Evolutionary conservation across 108 stramenopile species (phyloP), one percentile per base, ranked within the genome.

Genomic region (Seminavis robusta): DNA sequence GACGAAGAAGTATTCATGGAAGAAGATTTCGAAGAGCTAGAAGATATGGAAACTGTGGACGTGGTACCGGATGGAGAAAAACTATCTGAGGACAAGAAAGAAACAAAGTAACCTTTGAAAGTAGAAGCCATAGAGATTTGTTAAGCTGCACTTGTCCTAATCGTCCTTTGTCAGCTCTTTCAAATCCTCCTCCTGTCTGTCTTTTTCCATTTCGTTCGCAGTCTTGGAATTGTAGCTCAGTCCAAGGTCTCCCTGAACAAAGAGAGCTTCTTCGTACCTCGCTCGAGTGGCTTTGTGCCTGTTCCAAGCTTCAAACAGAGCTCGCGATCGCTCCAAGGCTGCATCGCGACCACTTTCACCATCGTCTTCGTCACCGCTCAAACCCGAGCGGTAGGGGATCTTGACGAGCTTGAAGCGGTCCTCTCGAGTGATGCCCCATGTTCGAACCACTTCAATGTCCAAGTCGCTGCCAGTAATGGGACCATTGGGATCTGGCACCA

Each of bases 181-280:
- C n/a, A n/a, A n/a, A n/a, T n/a, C n/a, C n/a, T n/a, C n/a, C n/a
- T n/a, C n/a, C n/a, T n/a, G n/a, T n/a, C 44, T 17, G 44, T 36
- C 16, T 40, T 40, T 40, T 40, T 40, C 39, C 20, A 19, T 40
- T 29, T 32, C 48, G 15, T 39, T n/a, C 27, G 23, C 1, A 27
- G 47, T 1, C 47, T 27, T 4, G 34, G 46, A n/a, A 29, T 59
- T 37, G 49, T 83, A 75, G 34, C 63, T 51, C 56, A 90, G 52
- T 34, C 76, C 70, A 19, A 92, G 61, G 31, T 61, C 63, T 6
- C 80, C 82, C 38, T 73, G 67, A 71, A 82, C 76, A 57, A 84
- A 92, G 55, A 92, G 50, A 17, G 71, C 62, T 55, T 92, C 90
- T 65, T 88, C 90, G 50, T 88, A 88, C 40, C 67, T 77, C 8